These are phyloP conservation scores for Syzygium oleosum DNA, from an alignment of 345 rosid genomes.

Conservation along the genomic window DNA sequence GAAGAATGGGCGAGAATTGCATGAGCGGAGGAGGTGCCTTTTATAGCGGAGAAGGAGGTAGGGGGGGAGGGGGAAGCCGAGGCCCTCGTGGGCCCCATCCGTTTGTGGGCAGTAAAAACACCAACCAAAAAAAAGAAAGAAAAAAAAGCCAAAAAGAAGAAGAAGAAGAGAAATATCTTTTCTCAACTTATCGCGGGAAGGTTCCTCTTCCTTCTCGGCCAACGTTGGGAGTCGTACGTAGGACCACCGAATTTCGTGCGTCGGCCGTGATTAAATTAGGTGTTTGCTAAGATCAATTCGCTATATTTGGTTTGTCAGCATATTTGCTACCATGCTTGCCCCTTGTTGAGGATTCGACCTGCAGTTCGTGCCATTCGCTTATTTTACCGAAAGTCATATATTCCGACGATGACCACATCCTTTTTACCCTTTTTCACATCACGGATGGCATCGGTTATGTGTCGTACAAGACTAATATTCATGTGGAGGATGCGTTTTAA, in stretches of 20 bases:
- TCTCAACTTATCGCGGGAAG: neutral
- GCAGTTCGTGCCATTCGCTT: neutral
- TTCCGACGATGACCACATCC: neutral
- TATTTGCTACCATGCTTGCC: neutral
- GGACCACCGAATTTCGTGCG: neutral
- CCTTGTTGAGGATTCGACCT: neutral
- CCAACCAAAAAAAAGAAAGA: neutral
- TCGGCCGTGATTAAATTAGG: neutral
- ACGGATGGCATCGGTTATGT: too few relatives aligned
- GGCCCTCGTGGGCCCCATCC: conserved; percentile 7
- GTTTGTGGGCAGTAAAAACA: neutral
- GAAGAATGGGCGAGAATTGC: conserved; percentile 47
- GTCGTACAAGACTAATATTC: neutral
- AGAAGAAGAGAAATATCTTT: neutral
- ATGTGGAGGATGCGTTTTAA: neutral
- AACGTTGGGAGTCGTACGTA: neutral
- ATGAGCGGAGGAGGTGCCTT: conserved; percentile 20
- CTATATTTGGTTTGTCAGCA: neutral
- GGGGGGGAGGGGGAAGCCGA: neutral
- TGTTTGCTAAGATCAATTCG: neutral
- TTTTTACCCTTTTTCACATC: too few relatives aligned
- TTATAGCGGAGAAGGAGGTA: conserved; percentile 48
- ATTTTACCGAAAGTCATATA: neutral
- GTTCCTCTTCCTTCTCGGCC: neutral
- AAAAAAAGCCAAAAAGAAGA: accelerated